Evolutionary conservation across 805 yeast species (phyloP).

Genomic region (Kodamaea fukazawae): DNA sequence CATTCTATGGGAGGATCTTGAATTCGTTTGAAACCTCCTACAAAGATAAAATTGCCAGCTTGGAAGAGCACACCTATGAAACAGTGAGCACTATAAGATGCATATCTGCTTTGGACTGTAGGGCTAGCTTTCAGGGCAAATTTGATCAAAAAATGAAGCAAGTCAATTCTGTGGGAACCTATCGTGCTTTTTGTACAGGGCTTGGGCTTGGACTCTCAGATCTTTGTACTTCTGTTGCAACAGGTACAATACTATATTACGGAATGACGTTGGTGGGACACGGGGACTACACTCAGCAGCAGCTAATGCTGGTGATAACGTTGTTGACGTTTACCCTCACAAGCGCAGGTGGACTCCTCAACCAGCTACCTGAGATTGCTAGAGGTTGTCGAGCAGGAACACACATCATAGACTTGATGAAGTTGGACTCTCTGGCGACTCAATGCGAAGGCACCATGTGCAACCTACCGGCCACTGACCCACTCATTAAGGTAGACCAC

Average conservation of each 20-base stretch:
- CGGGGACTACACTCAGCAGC: constrained; percentile 52
- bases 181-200: constrained; percentile 62
- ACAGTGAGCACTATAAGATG: constrained; percentile 59
- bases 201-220: constrained; percentile 60
- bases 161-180: constrained; percentile 40
- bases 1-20: constrained; percentile 49
- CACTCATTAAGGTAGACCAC: constrained; percentile 39
- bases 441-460: constrained; percentile 36
- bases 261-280: constrained; percentile 70
- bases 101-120: constrained; percentile 55
- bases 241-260: constrained; percentile 72
- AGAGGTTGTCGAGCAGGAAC: constrained; percentile 77
- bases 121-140: constrained; percentile 42
- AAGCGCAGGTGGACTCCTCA: constrained; percentile 56
- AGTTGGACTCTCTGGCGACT: constrained; percentile 27
- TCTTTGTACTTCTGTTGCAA: constrained; percentile 56
- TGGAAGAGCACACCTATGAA: constrained; percentile 55
- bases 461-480: not conserved
- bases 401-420: constrained; percentile 41
- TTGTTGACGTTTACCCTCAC: constrained; percentile 71
- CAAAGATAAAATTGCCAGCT: constrained; percentile 50
- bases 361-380: constrained; percentile 73
- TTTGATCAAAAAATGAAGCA: constrained; percentile 29
- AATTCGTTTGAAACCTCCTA: constrained; percentile 58
- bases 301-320: constrained; percentile 66